Conservation (phyloP, 345 rosid species). For the Cardamine resedifolia region DNA sequence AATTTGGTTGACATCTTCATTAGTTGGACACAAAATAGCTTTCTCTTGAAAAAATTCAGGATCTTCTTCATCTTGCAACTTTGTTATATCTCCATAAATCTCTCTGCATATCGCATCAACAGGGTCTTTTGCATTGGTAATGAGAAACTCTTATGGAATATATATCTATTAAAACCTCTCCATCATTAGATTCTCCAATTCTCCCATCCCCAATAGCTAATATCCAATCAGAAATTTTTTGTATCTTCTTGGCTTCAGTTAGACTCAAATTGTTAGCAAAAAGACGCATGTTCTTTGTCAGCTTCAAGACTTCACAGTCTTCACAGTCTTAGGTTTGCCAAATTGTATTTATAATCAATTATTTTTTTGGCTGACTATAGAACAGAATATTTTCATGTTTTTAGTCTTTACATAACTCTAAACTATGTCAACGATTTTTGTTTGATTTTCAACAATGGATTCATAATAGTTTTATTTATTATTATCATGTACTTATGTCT, state of each 20-base stretch:
- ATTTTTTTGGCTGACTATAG: too few relatives aligned
- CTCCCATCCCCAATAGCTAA: neutral
- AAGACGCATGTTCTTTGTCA: neutral
- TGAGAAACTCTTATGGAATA: neutral
- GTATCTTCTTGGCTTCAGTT: fast-evolving
- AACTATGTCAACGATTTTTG: too few relatives aligned
- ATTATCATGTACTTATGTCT: too few relatives aligned
- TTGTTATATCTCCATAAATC: neutral
- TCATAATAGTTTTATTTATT: too few relatives aligned
- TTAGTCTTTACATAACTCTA: too few relatives aligned
- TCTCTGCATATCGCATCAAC: neutral
- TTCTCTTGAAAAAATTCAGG: neutral
- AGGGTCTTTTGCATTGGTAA: neutral
- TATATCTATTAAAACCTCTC: neutral
- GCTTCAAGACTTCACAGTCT: neutral
- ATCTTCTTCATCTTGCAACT: neutral
- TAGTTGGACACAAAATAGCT: neutral
- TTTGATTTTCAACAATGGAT: too few relatives aligned
- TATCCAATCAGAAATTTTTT: neutral
- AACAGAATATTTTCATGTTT: too few relatives aligned
- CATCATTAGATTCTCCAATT: neutral
- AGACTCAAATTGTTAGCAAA: neutral
- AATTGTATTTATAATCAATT: too few relatives aligned
- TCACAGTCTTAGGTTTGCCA: neutral
- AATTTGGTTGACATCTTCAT: neutral